Evolutionary conservation across 1,284 basidiomycete species (phyloP), one percentile per base, ranked within the genome.

Genomic region (Ceratobasidium sp.): DNA sequence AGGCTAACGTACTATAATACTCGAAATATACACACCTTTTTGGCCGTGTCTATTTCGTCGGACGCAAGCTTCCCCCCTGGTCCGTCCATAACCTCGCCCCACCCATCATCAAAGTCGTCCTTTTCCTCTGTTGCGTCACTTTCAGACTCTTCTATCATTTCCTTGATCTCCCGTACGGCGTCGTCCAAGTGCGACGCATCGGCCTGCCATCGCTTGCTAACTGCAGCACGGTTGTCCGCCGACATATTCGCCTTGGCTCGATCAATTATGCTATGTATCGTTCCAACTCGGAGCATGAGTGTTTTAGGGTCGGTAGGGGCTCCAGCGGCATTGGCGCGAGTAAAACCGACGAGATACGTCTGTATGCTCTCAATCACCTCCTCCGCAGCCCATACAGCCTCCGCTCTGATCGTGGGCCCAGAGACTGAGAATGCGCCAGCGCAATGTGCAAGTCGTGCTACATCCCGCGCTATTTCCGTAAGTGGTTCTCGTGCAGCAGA

Each of bases 251-350:
- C 81, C 0, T 83, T 79, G 47, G 82, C 80, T 51, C 88, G 86
- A 13, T 89, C 86, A 77, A 94, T 88, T 45, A 90, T 83, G 75
- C 90, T 88, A 80, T 94, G 93, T 0, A 94, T 85, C 11, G 88
- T 82, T 26, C 88, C 92, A 0, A 90, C 90, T 78, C 86, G 87
- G 47, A 90, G 81, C 77, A 94, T 85, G 80, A 92, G 91, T 31
- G 88, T 87, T 37, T 87, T 85, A n/a, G 81, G 82, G 17, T 73
- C 77, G 20, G 78, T 77, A 28, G 79, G 63, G 23, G 42, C 75
- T 26, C 54, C 74, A 45, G 74, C 76, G 47, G 67, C 54, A 77
- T 79, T 56, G 68, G 68, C 53, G 66, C 77, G 66, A 75, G 81
- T 53, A 78, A 79, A 75, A 76, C 20, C 75, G 80, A 85, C 78